Evolutionary conservation across 805 yeast species (phyloP), one percentile per base, ranked within the genome.

Genomic region (Dipodascopsis uninucleata): DNA sequence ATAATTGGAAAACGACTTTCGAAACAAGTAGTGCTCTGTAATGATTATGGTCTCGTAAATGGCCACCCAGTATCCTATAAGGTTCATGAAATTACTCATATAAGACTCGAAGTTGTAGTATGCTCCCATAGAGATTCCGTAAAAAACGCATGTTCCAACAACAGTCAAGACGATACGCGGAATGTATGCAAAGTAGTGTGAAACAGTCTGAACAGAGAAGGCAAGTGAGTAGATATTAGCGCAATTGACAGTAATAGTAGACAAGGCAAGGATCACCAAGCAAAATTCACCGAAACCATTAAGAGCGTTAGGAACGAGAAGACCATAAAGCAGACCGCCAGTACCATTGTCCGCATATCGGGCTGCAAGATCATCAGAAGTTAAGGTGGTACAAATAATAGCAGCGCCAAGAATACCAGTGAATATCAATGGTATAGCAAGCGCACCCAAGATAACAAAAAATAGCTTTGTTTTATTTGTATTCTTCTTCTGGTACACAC

Each of bases 171-270:
- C 55, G 38, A 82, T 75, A 73, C 96, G 79, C 61, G 96, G 96
- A 49, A 88, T 71, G 60, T 71, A 76, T 34, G 78, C 71, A 60
- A 87, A 75, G 52, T 77, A 78, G 41, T 82, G 77, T 85, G 89
- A 84, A 58, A 83, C 69, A 35, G 93, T 79, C 70, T 88, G 96
- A 22, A 87, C 88, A 55, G 88, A 80, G 60, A 88, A 73, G 33
- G 86, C 88, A 59, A 86, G 77, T 17, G 96, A 85, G 72, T 89
- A 88, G 84, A 87, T 81, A 71, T 87, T 87, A 66, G 96, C 96
- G 65, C 87, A 78, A 71, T 88, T 89, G 74, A 86, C 88, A 54
- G 96, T 81, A 45, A 89, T 82, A 22, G 95, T 85, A 26, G 95
- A 85, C 55, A 89, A 68, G 16, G 94, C 85, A 53, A 89, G 71